Evolutionary conservation across 768 basidiomycete genomes (phyloP), one percentile per base, ranked within the genome.

Genomic region (Naganishia friedmannii): DNA sequence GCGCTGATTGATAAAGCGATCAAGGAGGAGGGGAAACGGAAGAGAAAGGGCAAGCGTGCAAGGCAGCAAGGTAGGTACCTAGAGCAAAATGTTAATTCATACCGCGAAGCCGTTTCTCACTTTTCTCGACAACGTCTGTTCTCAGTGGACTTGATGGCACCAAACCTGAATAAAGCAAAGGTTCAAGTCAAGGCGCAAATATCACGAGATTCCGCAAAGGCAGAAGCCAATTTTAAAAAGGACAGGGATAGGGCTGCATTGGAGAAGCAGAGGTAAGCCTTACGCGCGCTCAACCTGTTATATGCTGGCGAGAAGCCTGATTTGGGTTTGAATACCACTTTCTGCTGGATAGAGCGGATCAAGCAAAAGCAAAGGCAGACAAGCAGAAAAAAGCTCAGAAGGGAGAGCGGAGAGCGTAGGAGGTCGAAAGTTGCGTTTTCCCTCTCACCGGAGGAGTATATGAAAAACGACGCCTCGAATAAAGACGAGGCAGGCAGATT

Each of bases 341-440:
- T 53, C 8, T 51, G 15, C 15, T 8, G 42, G 34, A 12, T 66
- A 79, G 78, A 28, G 77, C 77, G 19, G 79, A 80, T 68, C 71
- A 73, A 53, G 79, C 78, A 1, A 79, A 77, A 69, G 77, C 79
- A 0, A 79, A 79, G 53, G 76, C 77, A 15, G 79, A 80, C 42
- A 77, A 78, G 68, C 77, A 81, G 74, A 81, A 81, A 70, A 81
- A 81, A 60, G 77, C 78, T 9, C 76, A 76, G 21, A 80, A 80
- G 73, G 74, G 74, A 53, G 79, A 80, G 60, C 55, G 78, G 9
- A 69, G 78, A 39, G 80, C 73, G 10, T 79, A 66, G 70, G 45
- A 66, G 70, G 45, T 4, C n/a, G 31, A 23, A n/a, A 4, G 34
- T n/a, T 39, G 15, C 3, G 6, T 51, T 12, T n/a, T 4, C 48